Percentiles rank a stretch among this genome's conserved stretches.
These are phyloP conservation scores for Mycena pura DNA, from an alignment of 768 basidiomycete species.

Conservation along the genomic window DNA sequence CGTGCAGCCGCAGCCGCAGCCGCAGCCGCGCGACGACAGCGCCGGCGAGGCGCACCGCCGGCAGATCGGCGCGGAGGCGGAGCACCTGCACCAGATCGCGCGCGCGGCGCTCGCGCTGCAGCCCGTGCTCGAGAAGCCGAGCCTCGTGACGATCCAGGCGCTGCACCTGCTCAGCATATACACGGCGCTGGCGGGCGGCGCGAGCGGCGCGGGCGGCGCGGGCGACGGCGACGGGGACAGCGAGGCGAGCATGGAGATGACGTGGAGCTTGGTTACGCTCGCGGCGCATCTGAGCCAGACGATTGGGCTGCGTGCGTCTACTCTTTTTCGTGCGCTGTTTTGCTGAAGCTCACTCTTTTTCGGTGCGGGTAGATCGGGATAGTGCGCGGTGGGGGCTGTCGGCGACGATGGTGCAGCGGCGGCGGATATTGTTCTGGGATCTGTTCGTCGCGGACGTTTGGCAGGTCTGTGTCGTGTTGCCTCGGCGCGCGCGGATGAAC, in stretches of 20 bases:
- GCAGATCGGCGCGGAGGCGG: constrained; percentile 47
- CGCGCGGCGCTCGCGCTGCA: constrained; percentile 70
- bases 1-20: constrained; percentile 42
- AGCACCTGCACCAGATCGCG: constrained; percentile 72
- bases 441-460: constrained; percentile 75
- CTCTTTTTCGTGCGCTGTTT: not conserved
- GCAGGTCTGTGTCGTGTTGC: constrained; percentile 51
- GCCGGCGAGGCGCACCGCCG: not conserved
- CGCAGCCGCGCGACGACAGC: constrained; percentile 9
- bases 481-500: not conserved
- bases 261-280: constrained; percentile 71
- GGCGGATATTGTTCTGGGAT: constrained; percentile 80
- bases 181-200: constrained; percentile 55
- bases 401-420: constrained; percentile 65
- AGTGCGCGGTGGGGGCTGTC: constrained; percentile 69
- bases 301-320: constrained; percentile 70
- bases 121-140: constrained; percentile 74
- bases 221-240: constrained; percentile 36
- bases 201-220: constrained; percentile 62
- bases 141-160: constrained; percentile 72
- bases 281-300: constrained; percentile 71
- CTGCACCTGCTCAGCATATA: constrained; percentile 74
- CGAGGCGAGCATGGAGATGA: constrained; percentile 76
- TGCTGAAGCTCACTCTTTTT: constrained; percentile 1
- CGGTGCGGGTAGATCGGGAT: constrained; percentile 70